Evolutionary conservation across 1,139 yeast species (phyloP).

Genomic region (Scheffersomyces insectosa): DNA sequence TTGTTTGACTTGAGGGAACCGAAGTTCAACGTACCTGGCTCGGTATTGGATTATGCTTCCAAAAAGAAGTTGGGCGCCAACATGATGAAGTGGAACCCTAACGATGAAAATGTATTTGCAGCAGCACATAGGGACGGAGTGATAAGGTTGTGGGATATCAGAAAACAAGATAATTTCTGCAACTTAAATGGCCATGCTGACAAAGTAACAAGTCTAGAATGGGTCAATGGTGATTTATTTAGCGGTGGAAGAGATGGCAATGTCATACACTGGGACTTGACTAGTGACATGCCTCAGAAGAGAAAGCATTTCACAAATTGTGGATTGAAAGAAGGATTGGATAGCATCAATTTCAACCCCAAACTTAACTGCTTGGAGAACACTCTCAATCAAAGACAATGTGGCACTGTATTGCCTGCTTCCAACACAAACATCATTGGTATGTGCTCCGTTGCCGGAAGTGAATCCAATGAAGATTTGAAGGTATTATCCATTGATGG

Average conservation of each 20-base stretch:
- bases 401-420: conserved; percentile 63
- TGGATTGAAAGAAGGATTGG: conserved; percentile 48
- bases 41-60: conserved; percentile 6
- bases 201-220: conserved; percentile 55
- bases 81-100: conserved; percentile 63
- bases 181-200: conserved; percentile 59
- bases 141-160: conserved; percentile 74
- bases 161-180: conserved; percentile 58
- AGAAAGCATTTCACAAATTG: conserved; percentile 33
- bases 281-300: conserved; percentile 22
- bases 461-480: conserved; percentile 26
- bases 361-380: conserved; percentile 31
- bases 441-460: conserved; percentile 36
- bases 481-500: conserved; percentile 55
- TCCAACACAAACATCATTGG: conserved; percentile 51
- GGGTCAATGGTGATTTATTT: conserved; percentile 62
- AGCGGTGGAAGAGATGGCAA: conserved; percentile 73
- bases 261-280: conserved; percentile 71
- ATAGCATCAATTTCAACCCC: conserved; percentile 41
- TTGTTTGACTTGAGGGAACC: conserved; percentile 62
- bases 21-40: conserved; percentile 35
- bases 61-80: conserved; percentile 22
- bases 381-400: conserved; percentile 46
- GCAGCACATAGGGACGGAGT: conserved; percentile 63
- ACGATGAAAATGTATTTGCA: conserved; percentile 61